These are phyloP conservation scores for Backusella sp. DNA, from an alignment of 192 early-diverging fungal genomes.

Conservation along the genomic window DNA sequence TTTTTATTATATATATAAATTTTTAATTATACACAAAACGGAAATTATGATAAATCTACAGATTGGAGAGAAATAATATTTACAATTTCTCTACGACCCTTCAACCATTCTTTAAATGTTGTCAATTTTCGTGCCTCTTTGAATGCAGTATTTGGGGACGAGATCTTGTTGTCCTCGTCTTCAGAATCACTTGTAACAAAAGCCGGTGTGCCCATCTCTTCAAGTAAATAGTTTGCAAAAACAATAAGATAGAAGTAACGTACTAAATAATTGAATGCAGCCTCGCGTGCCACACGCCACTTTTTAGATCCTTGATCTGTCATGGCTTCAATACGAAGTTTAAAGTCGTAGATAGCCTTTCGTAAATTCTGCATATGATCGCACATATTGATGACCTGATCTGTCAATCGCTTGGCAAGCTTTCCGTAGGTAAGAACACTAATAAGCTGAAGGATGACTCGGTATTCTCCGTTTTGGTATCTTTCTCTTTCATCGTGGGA, in stretches of 20 bases:
- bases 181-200: background rate
- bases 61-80: constrained; percentile 45
- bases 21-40: background rate
- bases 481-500: constrained; percentile 27
- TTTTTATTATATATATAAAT: no score
- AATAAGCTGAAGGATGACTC: constrained; percentile 55
- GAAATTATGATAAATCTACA: constrained; percentile 21
- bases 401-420: constrained; percentile 55
- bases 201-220: constrained; percentile 31
- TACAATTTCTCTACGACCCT: constrained; percentile 54
- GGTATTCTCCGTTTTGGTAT: constrained; percentile 56
- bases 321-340: constrained; percentile 47
- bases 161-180: background rate
- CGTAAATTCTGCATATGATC: constrained; percentile 69
- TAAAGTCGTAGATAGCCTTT: constrained; percentile 58
- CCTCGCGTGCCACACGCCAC: constrained; percentile 36
- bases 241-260: constrained; percentile 66
- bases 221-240: constrained; percentile 65
- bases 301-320: constrained; percentile 32
- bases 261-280: constrained; percentile 56
- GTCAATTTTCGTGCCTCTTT: constrained; percentile 30
- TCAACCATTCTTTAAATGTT: constrained; percentile 54
- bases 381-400: constrained; percentile 60
- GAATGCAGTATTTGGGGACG: constrained; percentile 7
- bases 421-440: constrained; percentile 61